phyloP scores from a whole-genome alignment of 2,329 filamentous ascomycete species.

The Corynespora cassiicola region DNA sequence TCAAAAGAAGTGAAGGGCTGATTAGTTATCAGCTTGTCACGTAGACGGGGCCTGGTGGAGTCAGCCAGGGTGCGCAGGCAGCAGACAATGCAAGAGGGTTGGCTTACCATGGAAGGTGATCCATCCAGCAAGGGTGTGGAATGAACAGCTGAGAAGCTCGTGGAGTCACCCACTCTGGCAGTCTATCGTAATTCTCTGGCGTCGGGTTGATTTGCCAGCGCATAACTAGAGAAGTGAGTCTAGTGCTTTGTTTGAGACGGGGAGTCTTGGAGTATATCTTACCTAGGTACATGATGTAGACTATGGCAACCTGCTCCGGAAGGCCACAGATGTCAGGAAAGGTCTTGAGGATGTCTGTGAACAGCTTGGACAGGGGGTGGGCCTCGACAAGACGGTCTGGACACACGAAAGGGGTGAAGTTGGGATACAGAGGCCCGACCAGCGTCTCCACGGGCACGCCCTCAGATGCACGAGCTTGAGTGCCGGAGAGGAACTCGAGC shows the following conservation, averaged over 20 bases:
- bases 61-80: not conserved
- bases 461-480: constrained; percentile 69
- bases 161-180: constrained; percentile 77
- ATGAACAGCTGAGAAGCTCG: constrained; percentile 69
- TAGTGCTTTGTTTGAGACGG: too few relatives aligned
- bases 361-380: constrained; percentile 82
- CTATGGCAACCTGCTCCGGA: constrained; percentile 80
- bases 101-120: constrained; percentile 74
- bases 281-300: constrained; percentile 92
- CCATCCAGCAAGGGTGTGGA: constrained; percentile 80
- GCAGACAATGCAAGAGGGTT: not conserved
- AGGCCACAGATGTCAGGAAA: constrained; percentile 81
- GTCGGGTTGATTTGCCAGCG: constrained; percentile 82
- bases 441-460: constrained; percentile 70
- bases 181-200: constrained; percentile 76
- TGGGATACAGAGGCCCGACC: constrained; percentile 79
- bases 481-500: constrained; percentile 77
- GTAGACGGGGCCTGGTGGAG: constrained; percentile 69
- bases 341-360: constrained; percentile 83
- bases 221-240: too few relatives aligned
- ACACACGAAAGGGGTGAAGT: constrained; percentile 79
- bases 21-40: constrained; percentile 66
- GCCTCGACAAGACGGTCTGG: constrained; percentile 67
- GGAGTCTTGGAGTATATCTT: too few relatives aligned
- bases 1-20: constrained; percentile 71